phyloP scores from a whole-genome alignment of 805 yeast genomes.

The Blastobotrys robertii region DNA sequence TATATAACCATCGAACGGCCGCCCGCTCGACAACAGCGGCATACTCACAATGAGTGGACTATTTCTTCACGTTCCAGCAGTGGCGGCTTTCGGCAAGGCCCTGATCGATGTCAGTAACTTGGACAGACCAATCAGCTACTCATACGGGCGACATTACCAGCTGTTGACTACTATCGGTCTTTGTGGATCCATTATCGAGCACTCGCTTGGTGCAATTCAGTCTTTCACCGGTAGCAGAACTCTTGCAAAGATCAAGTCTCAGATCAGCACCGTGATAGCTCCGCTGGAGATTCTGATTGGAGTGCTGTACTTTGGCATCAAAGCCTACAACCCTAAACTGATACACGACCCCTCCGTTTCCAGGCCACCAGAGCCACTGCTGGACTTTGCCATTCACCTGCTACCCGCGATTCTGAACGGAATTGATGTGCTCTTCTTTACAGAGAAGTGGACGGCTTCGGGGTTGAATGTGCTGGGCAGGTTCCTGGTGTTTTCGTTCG shows the following conservation, averaged over 20 bases:
- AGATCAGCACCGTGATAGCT: conserved; percentile 20
- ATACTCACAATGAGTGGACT: no score
- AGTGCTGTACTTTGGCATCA: conserved; percentile 26
- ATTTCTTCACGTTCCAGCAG: no score
- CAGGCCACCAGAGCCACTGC: conserved; percentile 15
- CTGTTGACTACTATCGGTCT: conserved; percentile 26
- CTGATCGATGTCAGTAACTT: no score
- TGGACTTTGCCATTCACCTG: conserved; percentile 25
- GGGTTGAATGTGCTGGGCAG: conserved; percentile 11
- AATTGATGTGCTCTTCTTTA: conserved; percentile 19
- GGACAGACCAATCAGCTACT: conserved; percentile 3
- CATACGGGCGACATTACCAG: conserved; percentile 30
- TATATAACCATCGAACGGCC: no score
- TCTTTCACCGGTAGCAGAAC: not conserved
- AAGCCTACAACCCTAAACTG: conserved; percentile 18
- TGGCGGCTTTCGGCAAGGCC: no score
- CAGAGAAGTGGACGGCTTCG: conserved; percentile 19
- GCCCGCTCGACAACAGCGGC: no score
- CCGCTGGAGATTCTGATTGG: conserved; percentile 26
- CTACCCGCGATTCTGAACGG: conserved; percentile 23
- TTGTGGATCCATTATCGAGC: conserved; percentile 20
- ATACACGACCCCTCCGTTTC: conserved; percentile 21
- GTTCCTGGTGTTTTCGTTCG: conserved; percentile 16
- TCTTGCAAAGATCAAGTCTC: conserved; percentile 11
- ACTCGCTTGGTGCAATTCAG: conserved; percentile 20